Evolutionary conservation across 2,329 filamentous ascomycete genomes (phyloP).

Genomic region (Chrysosporium queenslandicum): DNA sequence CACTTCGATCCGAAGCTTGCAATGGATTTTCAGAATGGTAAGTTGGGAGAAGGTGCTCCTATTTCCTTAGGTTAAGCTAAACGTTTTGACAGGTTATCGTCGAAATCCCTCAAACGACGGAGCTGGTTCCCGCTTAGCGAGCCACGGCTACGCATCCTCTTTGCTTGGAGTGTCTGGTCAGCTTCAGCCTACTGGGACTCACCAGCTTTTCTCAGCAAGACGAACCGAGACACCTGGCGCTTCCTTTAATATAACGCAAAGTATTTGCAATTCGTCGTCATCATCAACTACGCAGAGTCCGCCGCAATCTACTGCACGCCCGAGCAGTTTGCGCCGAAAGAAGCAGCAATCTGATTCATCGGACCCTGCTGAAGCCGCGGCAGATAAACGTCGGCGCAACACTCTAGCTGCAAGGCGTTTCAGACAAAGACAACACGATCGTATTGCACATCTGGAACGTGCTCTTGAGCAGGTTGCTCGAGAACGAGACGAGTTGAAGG

Average conservation of each 20-base stretch:
- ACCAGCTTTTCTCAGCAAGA: neutral
- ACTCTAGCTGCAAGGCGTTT: conserved; percentile 63
- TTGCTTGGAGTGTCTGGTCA: neutral
- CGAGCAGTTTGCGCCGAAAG: conserved; percentile 5
- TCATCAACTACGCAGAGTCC: conserved; percentile 7
- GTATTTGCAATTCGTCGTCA: too few species aligned
- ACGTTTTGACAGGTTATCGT: neutral
- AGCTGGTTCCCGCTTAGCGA: neutral
- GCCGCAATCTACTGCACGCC: neutral
- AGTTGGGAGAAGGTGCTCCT: neutral
- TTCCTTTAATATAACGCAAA: neutral
- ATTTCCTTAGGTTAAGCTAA: neutral
- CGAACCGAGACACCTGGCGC: neutral
- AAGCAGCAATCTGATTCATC: neutral
- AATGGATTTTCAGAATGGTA: conserved; percentile 3
- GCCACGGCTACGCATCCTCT: neutral
- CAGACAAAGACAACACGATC: conserved; percentile 59
- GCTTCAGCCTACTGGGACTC: neutral
- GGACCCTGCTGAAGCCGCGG: conserved; percentile 9
- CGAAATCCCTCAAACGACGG: neutral
- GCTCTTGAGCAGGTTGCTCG: conserved; percentile 49
- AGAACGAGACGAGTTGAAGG: conserved; percentile 54
- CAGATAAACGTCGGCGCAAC: conserved; percentile 54
- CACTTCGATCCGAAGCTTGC: neutral
- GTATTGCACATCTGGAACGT: conserved; percentile 52